Percentiles rank a stretch among this genome's conserved stretches.
These are phyloP conservation scores for Fusarium scirpi DNA, from an alignment of 2,329 filamentous ascomycete genomes.

Conservation along the genomic window DNA sequence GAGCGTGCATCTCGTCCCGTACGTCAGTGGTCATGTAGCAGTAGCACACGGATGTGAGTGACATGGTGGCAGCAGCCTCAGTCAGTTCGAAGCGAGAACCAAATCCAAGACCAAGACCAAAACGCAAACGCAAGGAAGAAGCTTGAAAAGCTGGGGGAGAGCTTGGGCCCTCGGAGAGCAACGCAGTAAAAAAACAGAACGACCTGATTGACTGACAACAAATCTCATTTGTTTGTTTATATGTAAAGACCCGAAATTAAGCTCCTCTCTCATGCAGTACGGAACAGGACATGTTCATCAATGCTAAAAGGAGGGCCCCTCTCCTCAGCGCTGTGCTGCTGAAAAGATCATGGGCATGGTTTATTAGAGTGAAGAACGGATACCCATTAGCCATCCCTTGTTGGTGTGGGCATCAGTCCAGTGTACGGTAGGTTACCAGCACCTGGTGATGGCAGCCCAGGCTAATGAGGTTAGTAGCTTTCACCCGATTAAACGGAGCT, in stretches of 20 bases:
- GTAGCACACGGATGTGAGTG: slow-evolving; percentile 20
- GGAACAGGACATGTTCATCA: background rate
- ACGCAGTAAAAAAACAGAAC: background rate
- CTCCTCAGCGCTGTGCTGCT: slow-evolving; percentile 12
- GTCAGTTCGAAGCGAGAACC: background rate
- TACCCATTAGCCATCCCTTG: slow-evolving; percentile 28
- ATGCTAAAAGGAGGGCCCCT: slow-evolving; percentile 17
- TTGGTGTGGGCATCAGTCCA: slow-evolving; percentile 24
- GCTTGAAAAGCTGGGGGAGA: slow-evolving; percentile 35
- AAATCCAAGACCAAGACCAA: slow-evolving; percentile 3
- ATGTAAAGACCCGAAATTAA: slow-evolving; percentile 18
- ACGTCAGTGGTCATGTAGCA: slow-evolving; percentile 31
- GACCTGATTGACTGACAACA: slow-evolving; percentile 10
- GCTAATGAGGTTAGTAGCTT: background rate
- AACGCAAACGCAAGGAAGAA: slow-evolving; percentile 26
- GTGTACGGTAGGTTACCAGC: slow-evolving; percentile 1
- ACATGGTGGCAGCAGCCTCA: slow-evolving; percentile 22
- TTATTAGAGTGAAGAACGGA: slow-evolving; percentile 12
- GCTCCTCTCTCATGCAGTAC: slow-evolving; percentile 13
- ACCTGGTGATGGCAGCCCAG: background rate
- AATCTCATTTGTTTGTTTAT: slow-evolving; percentile 9
- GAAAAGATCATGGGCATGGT: slow-evolving; percentile 29
- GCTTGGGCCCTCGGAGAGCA: slow-evolving; percentile 20
- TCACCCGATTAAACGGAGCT: background rate
- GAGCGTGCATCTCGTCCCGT: slow-evolving; percentile 31